Percentiles rank a stretch among this genome's conserved stretches.
Evolutionary conservation across 306 rosid genomes (phyloP).

Genomic region (Cucurbita moschata): DNA sequence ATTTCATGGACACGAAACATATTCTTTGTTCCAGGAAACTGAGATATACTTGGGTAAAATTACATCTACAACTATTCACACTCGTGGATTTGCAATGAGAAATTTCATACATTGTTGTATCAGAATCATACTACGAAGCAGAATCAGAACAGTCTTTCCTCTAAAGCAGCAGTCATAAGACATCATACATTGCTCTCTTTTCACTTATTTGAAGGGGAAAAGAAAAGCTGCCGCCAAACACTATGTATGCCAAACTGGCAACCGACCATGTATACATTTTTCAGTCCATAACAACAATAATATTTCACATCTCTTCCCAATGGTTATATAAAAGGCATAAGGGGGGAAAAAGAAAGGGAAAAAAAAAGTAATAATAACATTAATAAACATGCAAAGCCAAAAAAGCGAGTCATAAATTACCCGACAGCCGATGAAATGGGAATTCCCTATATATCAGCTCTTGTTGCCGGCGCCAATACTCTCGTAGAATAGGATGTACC

Average conservation of each 20-base stretch:
- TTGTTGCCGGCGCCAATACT: conserved; percentile 50
- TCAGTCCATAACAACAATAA: conserved; percentile 45
- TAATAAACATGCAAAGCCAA: conserved; percentile 22
- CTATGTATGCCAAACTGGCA: conserved; percentile 66
- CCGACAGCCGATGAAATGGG: conserved; percentile 19
- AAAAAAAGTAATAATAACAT: conserved; percentile 22
- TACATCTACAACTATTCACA: conserved; percentile 3
- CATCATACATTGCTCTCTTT: conserved; percentile 44
- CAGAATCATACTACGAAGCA: conserved; percentile 14
- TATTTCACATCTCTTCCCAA: conserved; percentile 50
- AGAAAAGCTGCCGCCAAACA: conserved; percentile 41
- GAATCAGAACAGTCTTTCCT: conserved; percentile 14
- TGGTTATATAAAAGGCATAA: conserved; percentile 34
- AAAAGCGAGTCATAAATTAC: conserved; percentile 30
- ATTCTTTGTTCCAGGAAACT: neutral
- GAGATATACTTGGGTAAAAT: neutral
- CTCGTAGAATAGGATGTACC: conserved; percentile 94
- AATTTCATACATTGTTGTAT: neutral
- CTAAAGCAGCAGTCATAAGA: conserved; percentile 24
- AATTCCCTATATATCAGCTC: conserved; percentile 30
- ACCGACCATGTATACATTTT: conserved; percentile 55
- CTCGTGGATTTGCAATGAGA: neutral
- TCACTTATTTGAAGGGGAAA: conserved; percentile 28
- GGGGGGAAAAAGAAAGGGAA: conserved; percentile 2
- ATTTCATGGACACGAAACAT: no score